phyloP scores from a whole-genome alignment of 768 basidiomycete genomes.

The Butyriboletus loyo region DNA sequence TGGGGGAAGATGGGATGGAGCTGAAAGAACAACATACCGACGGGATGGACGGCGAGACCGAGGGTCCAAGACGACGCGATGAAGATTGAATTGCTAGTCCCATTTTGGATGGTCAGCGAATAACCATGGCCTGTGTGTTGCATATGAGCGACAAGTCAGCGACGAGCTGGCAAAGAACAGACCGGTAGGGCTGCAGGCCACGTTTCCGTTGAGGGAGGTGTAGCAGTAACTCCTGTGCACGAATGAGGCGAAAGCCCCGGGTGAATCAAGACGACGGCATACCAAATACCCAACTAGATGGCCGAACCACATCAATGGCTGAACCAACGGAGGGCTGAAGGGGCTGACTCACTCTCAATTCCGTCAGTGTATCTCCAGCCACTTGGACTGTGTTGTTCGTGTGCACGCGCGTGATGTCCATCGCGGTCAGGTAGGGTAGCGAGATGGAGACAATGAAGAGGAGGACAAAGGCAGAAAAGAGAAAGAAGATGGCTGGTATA shows the following conservation, averaged over 20 bases:
- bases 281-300: constrained; percentile 72
- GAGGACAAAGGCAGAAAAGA: constrained; percentile 62
- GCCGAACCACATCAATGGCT: constrained; percentile 1
- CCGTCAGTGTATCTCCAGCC: constrained; percentile 30
- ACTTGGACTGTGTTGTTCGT: constrained; percentile 36
- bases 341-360: constrained; percentile 52
- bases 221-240: constrained; percentile 58
- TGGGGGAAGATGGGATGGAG: neutral
- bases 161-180: neutral
- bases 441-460: constrained; percentile 69
- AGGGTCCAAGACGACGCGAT: constrained; percentile 65
- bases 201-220: constrained; percentile 39
- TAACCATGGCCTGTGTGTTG: constrained; percentile 52
- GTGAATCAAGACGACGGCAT: constrained; percentile 7
- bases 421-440: constrained; percentile 60
- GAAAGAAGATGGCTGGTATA: constrained; percentile 55
- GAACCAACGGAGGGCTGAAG: neutral
- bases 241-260: constrained; percentile 1
- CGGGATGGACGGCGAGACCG: constrained; percentile 71
- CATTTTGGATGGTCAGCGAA: constrained; percentile 33
- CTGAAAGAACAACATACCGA: constrained; percentile 46
- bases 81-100: constrained; percentile 27
- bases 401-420: constrained; percentile 64
- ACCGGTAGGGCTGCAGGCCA: constrained; percentile 48
- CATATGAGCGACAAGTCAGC: neutral